Evolutionary conservation across 1,284 basidiomycete species (phyloP), one percentile per base, ranked within the genome.

Genomic region (Cerioporus squamosus): DNA sequence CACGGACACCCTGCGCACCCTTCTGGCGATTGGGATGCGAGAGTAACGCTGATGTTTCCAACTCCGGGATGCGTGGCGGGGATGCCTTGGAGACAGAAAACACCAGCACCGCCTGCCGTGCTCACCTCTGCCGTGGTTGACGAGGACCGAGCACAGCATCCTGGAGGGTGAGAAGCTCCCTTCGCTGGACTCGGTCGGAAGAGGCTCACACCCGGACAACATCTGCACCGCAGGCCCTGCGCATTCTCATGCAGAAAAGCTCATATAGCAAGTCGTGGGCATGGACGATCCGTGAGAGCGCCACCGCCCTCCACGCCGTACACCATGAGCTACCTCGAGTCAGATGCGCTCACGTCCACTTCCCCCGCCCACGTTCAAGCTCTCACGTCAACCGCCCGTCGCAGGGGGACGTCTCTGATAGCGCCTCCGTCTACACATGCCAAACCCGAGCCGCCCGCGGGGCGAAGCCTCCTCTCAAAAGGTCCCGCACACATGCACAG

Each of bases 351-450:
- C 42, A 52, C 47, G 47, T 51, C 51, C 51, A 23, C 39, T 45
- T 31, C 50, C 26, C 18, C 53, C 31, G 29, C 23, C 15, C 23
- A 44, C 33, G 46, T 45, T 38, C 57, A 59, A 39, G 53, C 64
- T 52, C 65, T 61, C 61, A 67, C 58, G 66, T 61, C 66, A 55
- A 55, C 54, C 58, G 61, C 60, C 52, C 53, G 44, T 51, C 57
- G 51, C 17, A 57, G 47, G 20, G 49, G 63, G 55, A 62, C 58
- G 51, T 64, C 60, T 39, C 40, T 60, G 63, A 64, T 65, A 51
- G 51, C 63, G 42, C 55, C 56, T 18, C 53, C 62, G 59, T 70
- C 63, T 42, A 61, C 59, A 44, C 61, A 63, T 54, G 45, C 58
- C 43, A 44, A 26, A 24, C 29, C 26, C 38, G 57, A 61, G 54